Percentiles rank a stretch among this genome's conserved stretches.
Evolutionary conservation across 352 stramenopile genomes (phyloP).

Genomic region (Pythium dissimile): DNA sequence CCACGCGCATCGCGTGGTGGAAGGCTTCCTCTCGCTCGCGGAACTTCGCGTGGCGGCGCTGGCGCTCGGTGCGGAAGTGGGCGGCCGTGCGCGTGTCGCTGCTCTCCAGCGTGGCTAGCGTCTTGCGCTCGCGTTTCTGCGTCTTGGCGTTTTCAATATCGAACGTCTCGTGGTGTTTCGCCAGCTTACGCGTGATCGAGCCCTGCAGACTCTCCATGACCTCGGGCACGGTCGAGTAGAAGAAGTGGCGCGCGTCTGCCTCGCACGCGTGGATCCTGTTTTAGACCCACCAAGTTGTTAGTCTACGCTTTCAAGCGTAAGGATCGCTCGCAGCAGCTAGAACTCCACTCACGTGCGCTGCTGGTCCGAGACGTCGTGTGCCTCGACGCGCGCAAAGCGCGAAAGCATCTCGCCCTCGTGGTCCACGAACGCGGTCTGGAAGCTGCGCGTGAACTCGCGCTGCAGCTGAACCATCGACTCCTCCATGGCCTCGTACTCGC

Average conservation of each 20-base stretch:
- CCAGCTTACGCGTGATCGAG: constrained; percentile 82
- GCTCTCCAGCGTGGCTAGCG: constrained; percentile 52
- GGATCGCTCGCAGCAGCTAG: neutral
- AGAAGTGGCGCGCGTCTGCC: constrained; percentile 56
- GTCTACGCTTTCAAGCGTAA: neutral
- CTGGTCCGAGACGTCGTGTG: constrained; percentile 38
- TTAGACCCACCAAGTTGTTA: neutral
- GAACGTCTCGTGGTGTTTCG: constrained; percentile 90
- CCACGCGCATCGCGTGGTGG: constrained; percentile 61
- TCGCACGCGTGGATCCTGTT: constrained; percentile 50
- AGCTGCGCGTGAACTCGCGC: constrained; percentile 37
- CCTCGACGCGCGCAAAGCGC: constrained; percentile 57
- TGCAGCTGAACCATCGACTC: constrained; percentile 51
- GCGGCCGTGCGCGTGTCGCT: constrained; percentile 58
- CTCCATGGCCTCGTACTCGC: constrained; percentile 62
- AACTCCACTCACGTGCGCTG: constrained; percentile 51
- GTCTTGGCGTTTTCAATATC: constrained; percentile 94
- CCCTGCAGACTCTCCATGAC: constrained; percentile 88
- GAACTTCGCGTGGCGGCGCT: constrained; percentile 51
- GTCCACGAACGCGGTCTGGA: constrained; percentile 44
- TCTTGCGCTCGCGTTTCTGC: constrained; percentile 88
- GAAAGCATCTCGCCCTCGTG: constrained; percentile 58
- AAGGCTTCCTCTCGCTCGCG: constrained; percentile 58
- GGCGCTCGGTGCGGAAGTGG: constrained; percentile 71
- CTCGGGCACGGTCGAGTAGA: constrained; percentile 80